Base-by-base conservation (phyloP, 2,329 filamentous ascomycete genomes). In the Geosmithia flava region DNA sequence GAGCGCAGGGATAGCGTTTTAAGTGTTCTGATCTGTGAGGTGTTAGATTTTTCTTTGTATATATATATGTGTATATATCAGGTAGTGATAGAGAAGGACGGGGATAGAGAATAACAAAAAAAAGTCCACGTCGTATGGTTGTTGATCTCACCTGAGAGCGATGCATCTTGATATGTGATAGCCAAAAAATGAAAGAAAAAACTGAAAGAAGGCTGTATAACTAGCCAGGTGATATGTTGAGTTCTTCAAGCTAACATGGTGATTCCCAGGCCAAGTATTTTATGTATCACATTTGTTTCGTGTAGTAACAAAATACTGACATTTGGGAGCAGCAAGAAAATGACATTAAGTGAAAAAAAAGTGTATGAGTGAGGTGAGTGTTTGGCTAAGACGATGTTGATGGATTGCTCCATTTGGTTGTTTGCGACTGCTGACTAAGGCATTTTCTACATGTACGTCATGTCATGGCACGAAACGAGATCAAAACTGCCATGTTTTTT, bases 1-100 rank as follows among this genome's bases (percentile, higher is more conserved):
- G 68, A 66, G 39, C 62, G 61, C 19, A 76, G 59, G 44, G 61
- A 58, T 20, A 75, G 61, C 3, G 69, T 63, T 53, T 71, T 69
- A 8, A 80, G 64, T 1, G 72, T 71, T 7, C 71, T 67, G 43
- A 68, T 66, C 65, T 71, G 42, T 16, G 7, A 15, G 20, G 33
- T 16, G 33, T 37, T 16, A 37, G 33, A n/a, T n/a, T n/a, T n/a
- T n/a, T n/a, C n/a, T n/a, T n/a, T n/a, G n/a, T n/a, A n/a, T n/a
- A n/a, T n/a, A n/a, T n/a, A n/a, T n/a, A n/a, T n/a, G n/a, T n/a
- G n/a, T n/a, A n/a, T n/a, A n/a, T n/a, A n/a, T n/a, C n/a, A n/a
- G n/a, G n/a, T n/a, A 27, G 23, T 27, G 23, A 27, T 4, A 5
- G 23, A 8, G 23, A 27, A n/a, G n/a, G 23, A 27, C 23, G 8